These are phyloP conservation scores for Tulasnella sp. DNA, from an alignment of 768 basidiomycete species.

Conservation along the genomic window DNA sequence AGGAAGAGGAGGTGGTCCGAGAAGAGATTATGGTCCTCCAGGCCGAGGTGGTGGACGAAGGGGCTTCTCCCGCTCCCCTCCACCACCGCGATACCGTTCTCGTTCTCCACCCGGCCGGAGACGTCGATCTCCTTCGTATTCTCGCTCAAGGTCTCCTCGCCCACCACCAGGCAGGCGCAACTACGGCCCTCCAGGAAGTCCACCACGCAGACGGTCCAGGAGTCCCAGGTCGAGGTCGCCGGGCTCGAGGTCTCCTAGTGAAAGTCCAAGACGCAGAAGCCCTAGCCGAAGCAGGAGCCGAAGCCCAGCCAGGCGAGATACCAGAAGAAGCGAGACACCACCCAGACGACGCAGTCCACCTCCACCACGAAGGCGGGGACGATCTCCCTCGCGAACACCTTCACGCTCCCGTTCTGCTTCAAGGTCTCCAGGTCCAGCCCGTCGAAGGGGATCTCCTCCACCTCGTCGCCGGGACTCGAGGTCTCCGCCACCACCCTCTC, in stretches of 20 bases:
- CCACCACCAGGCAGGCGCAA: conserved; percentile 41
- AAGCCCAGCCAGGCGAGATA: background rate
- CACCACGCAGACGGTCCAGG: conserved; percentile 32
- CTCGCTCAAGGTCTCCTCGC: conserved; percentile 51
- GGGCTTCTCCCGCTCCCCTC: conserved; percentile 33
- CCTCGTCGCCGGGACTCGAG: conserved; percentile 53
- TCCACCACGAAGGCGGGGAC: background rate
- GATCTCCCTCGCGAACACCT: conserved; percentile 34
- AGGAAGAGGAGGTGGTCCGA: conserved; percentile 7
- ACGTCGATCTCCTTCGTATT: conserved; percentile 50
- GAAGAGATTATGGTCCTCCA: conserved; percentile 31
- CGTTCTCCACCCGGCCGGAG: conserved; percentile 30
- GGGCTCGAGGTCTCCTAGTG: background rate
- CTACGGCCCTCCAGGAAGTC: conserved; percentile 39
- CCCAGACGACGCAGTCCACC: conserved; percentile 18
- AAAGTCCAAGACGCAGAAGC: background rate
- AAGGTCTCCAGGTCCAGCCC: conserved; percentile 48
- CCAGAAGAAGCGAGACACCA: background rate
- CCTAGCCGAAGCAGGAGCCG: conserved; percentile 6
- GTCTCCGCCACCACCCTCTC: conserved; percentile 53
- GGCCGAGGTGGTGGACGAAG: conserved; percentile 33
- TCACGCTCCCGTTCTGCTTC: conserved; percentile 41
- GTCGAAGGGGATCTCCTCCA: conserved; percentile 43
- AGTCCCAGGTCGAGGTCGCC: background rate
- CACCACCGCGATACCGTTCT: conserved; percentile 20